Evolutionary conservation across 2,329 filamentous ascomycete genomes (phyloP).

Genomic region (Sporothrix variecibatus): DNA sequence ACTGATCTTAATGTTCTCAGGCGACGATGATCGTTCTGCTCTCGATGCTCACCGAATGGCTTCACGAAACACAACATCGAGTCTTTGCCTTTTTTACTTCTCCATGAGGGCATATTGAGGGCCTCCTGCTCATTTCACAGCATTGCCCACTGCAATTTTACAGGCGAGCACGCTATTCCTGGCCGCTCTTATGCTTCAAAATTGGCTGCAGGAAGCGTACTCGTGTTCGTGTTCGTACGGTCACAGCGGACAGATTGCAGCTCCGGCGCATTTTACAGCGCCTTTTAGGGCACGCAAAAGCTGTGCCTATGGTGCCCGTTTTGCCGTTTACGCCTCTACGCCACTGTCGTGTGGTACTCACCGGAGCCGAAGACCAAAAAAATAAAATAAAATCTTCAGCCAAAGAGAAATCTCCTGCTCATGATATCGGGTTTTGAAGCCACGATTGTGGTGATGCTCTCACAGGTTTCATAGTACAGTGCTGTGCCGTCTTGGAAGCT

Average conservation of each 20-base stretch:
- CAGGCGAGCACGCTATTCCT: background rate
- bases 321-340: background rate
- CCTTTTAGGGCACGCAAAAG: background rate
- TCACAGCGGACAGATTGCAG: constrained; percentile 4
- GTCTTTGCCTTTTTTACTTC: background rate
- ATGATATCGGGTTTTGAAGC: background rate
- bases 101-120: background rate
- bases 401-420: background rate
- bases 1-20: background rate
- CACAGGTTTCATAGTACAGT: background rate
- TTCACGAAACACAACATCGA: background rate
- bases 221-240: constrained; percentile 27
- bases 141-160: background rate
- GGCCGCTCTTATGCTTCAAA: background rate
- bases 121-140: background rate
- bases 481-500: background rate
- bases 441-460: background rate
- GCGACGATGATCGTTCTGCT: background rate
- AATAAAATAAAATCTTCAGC: background rate
- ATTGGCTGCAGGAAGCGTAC: constrained; percentile 17
- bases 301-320: background rate
- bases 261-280: background rate
- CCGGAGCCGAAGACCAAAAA: background rate
- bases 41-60: background rate
- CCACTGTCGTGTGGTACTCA: background rate